Base-by-base conservation (phyloP, 2,329 filamentous ascomycete genomes). In the Pseudocercospora cruenta region DNA sequence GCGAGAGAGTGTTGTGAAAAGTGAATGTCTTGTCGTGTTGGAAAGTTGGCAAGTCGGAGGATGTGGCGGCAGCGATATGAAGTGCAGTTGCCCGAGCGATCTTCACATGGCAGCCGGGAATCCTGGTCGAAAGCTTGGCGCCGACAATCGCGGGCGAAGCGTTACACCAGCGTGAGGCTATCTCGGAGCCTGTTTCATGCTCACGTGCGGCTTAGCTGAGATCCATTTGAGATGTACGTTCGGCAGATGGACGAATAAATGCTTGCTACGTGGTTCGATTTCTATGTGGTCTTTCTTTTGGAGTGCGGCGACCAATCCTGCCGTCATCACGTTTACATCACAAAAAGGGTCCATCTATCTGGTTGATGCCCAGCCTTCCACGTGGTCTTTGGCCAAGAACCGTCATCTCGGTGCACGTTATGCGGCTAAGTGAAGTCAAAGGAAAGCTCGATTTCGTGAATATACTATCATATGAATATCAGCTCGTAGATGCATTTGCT, bases 11-110 rank as follows among this genome's bases (percentile, higher is more conserved):
- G 16, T n/a, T 43, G 39, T 16, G 39, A 2, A 16, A 43, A 43
- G 39, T 43, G n/a, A 43, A 19, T 8, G 39, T 36, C 12, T 36
- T 14, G 4, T 36, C 12, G 33, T 16, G 33, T 36, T 36, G 33
- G 14, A 36, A 36, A 36, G 33, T 14, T 36, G 33, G 33, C 33
- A 36, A 24, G 22, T 24, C 9, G 49, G 6, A 14, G 24, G 51
- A 33, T n/a, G 24, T 24, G 26, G 24, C 16, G 51, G 26, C 51
- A 55, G 33, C 5, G 24, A 55, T 55, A 7, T 55, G 51, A 55
- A 19, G 51, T 55, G 51, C 51, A 55, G 22, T 55, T 31, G 51
- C 51, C 22, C 24, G 49, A 54, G 51, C 51, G 51, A 55, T 55
- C 51, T 55, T 55, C 51, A 55, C 51, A 55, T 55, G 51, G 39